Base-by-base conservation (phyloP, 768 basidiomycete genomes). In the Leccinum variicolor region DNA sequence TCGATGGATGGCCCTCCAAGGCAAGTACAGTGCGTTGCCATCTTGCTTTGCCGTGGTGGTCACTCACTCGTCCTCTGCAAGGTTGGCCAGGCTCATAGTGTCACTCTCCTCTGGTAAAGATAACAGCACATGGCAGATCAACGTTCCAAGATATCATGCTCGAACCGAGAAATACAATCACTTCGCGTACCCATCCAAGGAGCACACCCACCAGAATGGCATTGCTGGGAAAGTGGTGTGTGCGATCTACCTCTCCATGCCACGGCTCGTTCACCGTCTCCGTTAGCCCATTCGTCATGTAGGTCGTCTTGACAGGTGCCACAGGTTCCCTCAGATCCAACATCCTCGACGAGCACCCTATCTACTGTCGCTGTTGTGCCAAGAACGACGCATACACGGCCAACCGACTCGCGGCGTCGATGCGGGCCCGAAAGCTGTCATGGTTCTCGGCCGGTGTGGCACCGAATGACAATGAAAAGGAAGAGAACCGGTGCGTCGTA, bases 241-340 rank as follows among this genome's bases (percentile, higher is more conserved):
- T 59, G 49, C 55, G 28, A 17, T 15, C 17, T 29, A 11, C 14
- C 11, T 29, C 43, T 14, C 50, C 58, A 17, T 31, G 21, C 1
- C 33, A 8, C 1, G 26, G 19, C 19, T 2, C 31, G 21, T 13
- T 25, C 36, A 56, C 14, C n/a, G 3, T 45, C n/a, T n/a, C n/a
- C n/a, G n/a, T n/a, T n/a, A n/a, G n/a, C n/a, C n/a, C n/a, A n/a
- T n/a, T n/a, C n/a, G n/a, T n/a, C n/a, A n/a, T n/a, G 33, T 4
- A 63, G 60, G 51, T 69, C 7, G 74, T 84, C 4, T 70, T 84
- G 33, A 83, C 82, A 0, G 83, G 82, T 3, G 78, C 76, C 0
- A 81, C 82, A 6, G 83, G 82, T 1, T 81, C 79, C 2, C 75
- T 83, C 3, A 83, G 83, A 8, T 77, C n/a, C n/a, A n/a, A 82